Percentiles rank a stretch among this genome's conserved stretches.
Evolutionary conservation across 2,329 filamentous ascomycete species (phyloP).

Genomic region (Pseudopithomyces maydicus): DNA sequence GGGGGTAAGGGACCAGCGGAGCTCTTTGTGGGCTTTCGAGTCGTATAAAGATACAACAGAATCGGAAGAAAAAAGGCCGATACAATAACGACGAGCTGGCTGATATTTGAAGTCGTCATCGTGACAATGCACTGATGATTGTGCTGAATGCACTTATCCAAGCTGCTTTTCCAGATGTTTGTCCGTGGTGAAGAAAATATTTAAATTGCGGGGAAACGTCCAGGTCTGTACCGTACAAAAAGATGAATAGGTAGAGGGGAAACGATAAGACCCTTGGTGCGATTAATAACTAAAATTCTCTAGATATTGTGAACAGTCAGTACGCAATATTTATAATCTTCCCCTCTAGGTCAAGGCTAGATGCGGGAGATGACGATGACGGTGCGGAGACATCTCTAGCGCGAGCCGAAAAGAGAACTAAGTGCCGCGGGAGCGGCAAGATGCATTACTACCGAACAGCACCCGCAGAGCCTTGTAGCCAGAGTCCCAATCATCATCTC

Average conservation of each 20-base stretch:
- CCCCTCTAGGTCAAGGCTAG: neutral
- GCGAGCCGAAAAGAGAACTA: neutral
- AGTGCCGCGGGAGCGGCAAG: neutral
- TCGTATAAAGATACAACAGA: slow-evolving; percentile 36
- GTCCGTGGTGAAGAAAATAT: neutral
- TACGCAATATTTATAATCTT: neutral
- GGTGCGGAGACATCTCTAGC: neutral
- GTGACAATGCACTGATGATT: neutral
- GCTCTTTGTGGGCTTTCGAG: slow-evolving; percentile 16
- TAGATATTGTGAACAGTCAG: neutral
- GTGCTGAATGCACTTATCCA: neutral
- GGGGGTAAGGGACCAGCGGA: slow-evolving; percentile 36
- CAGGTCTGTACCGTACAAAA: neutral
- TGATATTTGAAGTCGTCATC: slow-evolving; percentile 32
- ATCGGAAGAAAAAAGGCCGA: slow-evolving; percentile 37
- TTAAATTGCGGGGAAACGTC: neutral
- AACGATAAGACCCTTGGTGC: neutral
- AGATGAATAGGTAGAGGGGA: neutral
- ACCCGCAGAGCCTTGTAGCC: neutral
- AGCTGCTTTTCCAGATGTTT: neutral
- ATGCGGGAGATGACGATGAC: slow-evolving; percentile 3
- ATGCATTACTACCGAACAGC: neutral
- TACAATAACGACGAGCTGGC: slow-evolving; percentile 31
- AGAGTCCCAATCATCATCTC: neutral
- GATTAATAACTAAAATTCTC: neutral